Percentiles rank a stretch among this genome's conserved stretches.
phyloP scores from a whole-genome alignment of 768 basidiomycete genomes.

The Leccinum pellstonianum region DNA sequence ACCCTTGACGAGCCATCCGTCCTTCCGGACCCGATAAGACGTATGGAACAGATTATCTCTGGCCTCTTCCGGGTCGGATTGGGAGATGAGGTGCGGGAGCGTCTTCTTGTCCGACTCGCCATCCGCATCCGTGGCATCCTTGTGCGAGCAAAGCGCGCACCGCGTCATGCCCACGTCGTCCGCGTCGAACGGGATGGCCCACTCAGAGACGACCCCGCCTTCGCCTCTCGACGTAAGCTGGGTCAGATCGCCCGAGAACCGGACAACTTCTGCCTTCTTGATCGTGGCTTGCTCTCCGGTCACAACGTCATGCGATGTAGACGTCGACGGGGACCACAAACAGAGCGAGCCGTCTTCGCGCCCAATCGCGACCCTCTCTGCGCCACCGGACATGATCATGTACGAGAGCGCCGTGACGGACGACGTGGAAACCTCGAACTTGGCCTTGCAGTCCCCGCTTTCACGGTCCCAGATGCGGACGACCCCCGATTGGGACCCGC shows the following conservation, averaged over 20 bases:
- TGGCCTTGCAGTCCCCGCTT: slow-evolving; percentile 14
- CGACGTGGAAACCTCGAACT: neutral
- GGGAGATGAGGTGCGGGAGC: slow-evolving; percentile 9
- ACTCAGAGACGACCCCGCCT: slow-evolving; percentile 6
- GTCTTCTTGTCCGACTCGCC: too few relatives aligned
- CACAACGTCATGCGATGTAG: slow-evolving; percentile 12
- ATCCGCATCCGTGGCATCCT: too few relatives aligned
- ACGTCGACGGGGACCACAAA: slow-evolving; percentile 19
- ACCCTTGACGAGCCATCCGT: slow-evolving; percentile 21
- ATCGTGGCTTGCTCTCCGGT: slow-evolving; percentile 2
- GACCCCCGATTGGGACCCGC: slow-evolving; percentile 15
- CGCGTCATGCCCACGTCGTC: neutral
- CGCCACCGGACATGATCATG: neutral
- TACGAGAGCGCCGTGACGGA: slow-evolving; percentile 22
- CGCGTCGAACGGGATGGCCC: slow-evolving; percentile 7
- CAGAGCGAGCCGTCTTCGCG: slow-evolving; percentile 20
- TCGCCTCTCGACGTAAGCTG: neutral
- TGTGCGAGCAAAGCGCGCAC: too few relatives aligned
- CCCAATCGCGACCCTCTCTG: slow-evolving; percentile 12
- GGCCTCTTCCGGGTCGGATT: slow-evolving; percentile 9
- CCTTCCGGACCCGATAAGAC: slow-evolving; percentile 17
- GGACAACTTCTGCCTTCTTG: slow-evolving; percentile 6
- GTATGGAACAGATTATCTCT: slow-evolving; percentile 8
- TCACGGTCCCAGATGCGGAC: slow-evolving; percentile 23
- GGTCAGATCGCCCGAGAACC: slow-evolving; percentile 11